Evolutionary conservation across 139 green algal genomes (phyloP).

Genomic region (Chlorella vulgaris): DNA sequence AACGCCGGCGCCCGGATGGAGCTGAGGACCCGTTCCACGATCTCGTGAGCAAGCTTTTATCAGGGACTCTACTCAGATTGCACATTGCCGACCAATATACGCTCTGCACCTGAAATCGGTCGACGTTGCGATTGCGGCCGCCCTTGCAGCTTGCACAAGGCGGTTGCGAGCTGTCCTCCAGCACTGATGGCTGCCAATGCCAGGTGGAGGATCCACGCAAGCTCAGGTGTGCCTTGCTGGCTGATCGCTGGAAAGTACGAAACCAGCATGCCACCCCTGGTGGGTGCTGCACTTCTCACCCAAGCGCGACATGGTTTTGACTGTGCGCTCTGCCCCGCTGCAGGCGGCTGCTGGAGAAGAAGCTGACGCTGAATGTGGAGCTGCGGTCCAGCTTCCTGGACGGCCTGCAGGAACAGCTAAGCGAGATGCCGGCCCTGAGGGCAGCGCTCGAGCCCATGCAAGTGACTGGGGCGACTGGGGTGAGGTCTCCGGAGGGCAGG

Average conservation of each 20-base stretch:
- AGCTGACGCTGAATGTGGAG: constrained; percentile 39
- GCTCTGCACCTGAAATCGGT: too few relatives aligned
- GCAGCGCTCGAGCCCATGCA: constrained; percentile 39
- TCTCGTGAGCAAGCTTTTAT: too few relatives aligned
- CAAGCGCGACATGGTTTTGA: too few relatives aligned
- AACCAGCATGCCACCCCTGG: too few relatives aligned
- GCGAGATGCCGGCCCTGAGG: constrained; percentile 8
- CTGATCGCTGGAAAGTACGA: neutral
- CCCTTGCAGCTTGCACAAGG: constrained; percentile 9
- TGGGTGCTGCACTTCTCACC: too few relatives aligned
- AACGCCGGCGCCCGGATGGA: too few relatives aligned
- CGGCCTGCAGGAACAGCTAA: constrained; percentile 26
- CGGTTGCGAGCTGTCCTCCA: constrained; percentile 4
- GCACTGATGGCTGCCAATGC: neutral
- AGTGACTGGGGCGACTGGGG: constrained; percentile 23
- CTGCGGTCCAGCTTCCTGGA: constrained; percentile 28
- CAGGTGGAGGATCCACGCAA: constrained; percentile 33
- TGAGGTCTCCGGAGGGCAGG: neutral
- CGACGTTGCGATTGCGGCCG: neutral
- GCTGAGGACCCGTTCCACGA: too few relatives aligned
- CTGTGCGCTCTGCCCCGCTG: too few relatives aligned
- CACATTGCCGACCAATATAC: too few relatives aligned
- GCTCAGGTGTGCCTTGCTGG: constrained; percentile 10
- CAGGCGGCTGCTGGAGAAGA: constrained; percentile 36
- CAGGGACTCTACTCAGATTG: too few relatives aligned